Evolutionary conservation across 2,329 filamentous ascomycete genomes (phyloP).

Genomic region (Sarocladium strictum): DNA sequence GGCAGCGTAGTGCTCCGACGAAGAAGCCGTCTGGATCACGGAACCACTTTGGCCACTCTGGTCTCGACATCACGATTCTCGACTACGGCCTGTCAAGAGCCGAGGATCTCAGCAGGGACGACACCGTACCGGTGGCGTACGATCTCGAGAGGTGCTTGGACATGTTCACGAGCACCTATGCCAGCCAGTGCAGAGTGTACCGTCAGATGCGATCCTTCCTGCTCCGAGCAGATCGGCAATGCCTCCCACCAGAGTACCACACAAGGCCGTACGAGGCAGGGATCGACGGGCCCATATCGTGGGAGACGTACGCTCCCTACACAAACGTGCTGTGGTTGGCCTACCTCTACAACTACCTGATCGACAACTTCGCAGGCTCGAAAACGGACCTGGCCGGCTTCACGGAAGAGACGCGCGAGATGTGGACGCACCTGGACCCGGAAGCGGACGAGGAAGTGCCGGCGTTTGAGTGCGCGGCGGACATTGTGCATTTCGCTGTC

Average conservation of each 20-base stretch:
- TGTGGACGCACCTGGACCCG: conserved; percentile 49
- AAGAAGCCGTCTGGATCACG: conserved; percentile 23
- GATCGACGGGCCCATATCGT: conserved; percentile 43
- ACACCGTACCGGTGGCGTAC: conserved; percentile 40
- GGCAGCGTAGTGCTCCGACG: conserved; percentile 30
- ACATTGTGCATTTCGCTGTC: conserved; percentile 50
- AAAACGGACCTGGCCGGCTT: conserved; percentile 41
- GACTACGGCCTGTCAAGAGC: conserved; percentile 61
- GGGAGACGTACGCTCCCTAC: conserved; percentile 51
- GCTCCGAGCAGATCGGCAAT: conserved; percentile 43
- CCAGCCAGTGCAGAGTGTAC: conserved; percentile 55
- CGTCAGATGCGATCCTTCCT: conserved; percentile 56
- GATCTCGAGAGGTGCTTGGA: conserved; percentile 55
- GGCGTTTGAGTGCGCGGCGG: conserved; percentile 49
- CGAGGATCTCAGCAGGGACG: conserved; percentile 32
- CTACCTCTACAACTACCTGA: conserved; percentile 52
- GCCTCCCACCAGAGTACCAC: conserved; percentile 42
- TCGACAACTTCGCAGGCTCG: conserved; percentile 39
- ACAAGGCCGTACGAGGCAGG: conserved; percentile 39
- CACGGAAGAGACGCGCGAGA: conserved; percentile 40
- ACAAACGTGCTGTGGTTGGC: conserved; percentile 62
- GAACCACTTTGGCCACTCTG: conserved; percentile 50
- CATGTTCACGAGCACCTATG: conserved; percentile 55
- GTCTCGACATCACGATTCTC: conserved; percentile 57
- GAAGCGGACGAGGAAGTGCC: conserved; percentile 40